Conservation (phyloP, 164 flowering plant species). For the Protea cynaroides region DNA sequence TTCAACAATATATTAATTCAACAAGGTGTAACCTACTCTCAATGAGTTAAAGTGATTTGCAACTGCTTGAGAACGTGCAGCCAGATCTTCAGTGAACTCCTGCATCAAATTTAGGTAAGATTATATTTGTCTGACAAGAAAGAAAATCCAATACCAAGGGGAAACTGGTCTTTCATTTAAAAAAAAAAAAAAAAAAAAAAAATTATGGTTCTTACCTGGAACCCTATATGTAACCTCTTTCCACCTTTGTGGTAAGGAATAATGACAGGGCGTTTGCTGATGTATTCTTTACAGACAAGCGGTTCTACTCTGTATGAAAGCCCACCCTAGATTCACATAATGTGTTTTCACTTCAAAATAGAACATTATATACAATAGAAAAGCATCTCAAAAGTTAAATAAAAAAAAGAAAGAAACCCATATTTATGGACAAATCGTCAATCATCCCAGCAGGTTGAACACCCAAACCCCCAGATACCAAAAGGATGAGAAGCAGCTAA, state of each 20-base stretch:
- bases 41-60: constrained; percentile 38
- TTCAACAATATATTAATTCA: not conserved
- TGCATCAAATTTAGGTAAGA: constrained; percentile 24
- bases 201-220: constrained; percentile 64
- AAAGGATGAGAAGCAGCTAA: too few relatives aligned
- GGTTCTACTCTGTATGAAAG: constrained; percentile 83
- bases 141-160: not conserved
- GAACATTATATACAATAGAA: constrained; percentile 8
- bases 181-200: too few relatives aligned
- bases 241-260: constrained; percentile 97
- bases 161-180: not conserved
- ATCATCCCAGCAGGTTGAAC: too few relatives aligned
- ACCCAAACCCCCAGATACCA: too few relatives aligned
- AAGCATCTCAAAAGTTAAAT: not conserved
- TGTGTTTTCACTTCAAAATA: constrained; percentile 21
- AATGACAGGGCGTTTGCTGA: constrained; percentile 65
- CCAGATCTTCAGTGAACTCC: constrained; percentile 85
- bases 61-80: constrained; percentile 60
- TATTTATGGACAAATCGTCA: not conserved
- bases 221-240: constrained; percentile 85
- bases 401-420: not conserved
- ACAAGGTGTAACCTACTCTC: constrained; percentile 38
- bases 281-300: constrained; percentile 77
- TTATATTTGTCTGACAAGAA: not conserved
- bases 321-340: constrained; percentile 27